Conservation (phyloP, 129 eudicot species). For the Ambrosia trifida region DNA sequence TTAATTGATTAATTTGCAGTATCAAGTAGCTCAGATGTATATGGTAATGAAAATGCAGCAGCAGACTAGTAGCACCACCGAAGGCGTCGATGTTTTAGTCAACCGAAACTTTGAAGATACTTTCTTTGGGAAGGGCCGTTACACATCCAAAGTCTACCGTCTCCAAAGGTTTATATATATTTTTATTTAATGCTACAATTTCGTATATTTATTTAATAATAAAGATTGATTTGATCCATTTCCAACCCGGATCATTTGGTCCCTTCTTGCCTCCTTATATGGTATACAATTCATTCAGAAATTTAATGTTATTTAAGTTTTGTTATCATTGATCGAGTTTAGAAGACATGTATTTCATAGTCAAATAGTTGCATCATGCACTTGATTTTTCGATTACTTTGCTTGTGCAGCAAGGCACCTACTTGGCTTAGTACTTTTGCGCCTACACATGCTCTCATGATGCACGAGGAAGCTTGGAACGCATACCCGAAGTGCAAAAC, state of each 20-base stretch:
- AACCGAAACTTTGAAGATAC: conserved; percentile 60
- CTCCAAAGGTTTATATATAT: no score
- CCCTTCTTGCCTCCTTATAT: no score
- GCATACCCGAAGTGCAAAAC: conserved; percentile 85
- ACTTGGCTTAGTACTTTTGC: conserved; percentile 73
- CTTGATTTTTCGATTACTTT: neutral
- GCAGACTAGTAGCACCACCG: conserved; percentile 52
- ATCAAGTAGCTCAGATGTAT: conserved; percentile 79
- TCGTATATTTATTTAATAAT: no score
- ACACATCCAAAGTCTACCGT: conserved; percentile 65
- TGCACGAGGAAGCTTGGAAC: conserved; percentile 90
- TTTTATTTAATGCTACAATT: no score
- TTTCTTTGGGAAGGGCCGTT: conserved; percentile 66
- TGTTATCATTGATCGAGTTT: no score
- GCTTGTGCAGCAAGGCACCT: conserved; percentile 64
- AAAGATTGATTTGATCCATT: no score
- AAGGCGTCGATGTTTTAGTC: conserved; percentile 81
- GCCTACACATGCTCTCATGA: conserved; percentile 61
- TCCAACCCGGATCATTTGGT: no score
- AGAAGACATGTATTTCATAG: no score
- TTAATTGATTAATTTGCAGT: conserved; percentile 56
- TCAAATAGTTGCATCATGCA: no score
- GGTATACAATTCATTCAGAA: no score
- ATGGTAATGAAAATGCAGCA: conserved; percentile 87
- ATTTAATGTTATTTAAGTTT: no score